Base-by-base conservation (phyloP, 176 grass and related monocot species). In the Musa beccarii region DNA sequence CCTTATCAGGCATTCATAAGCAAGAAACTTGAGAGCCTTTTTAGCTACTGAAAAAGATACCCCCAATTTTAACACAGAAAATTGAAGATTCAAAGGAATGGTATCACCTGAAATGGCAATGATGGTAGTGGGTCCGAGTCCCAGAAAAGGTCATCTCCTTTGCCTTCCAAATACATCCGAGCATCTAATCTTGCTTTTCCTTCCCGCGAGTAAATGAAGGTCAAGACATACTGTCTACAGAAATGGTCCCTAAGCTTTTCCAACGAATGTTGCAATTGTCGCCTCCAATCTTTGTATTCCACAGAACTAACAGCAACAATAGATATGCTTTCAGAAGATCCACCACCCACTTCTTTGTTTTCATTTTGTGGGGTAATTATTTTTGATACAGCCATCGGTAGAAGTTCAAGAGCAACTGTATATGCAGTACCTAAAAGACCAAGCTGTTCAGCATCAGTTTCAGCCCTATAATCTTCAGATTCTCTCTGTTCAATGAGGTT, bases 281-380 rank as follows among this genome's bases (percentile, higher is more conserved):
- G 82, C 82, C 82, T 98, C 94, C 94, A 98, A 72, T 93, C 94
- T 77, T 98, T 98, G 82, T 98, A 91, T 68, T 93, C 94, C 57
- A 89, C 69, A 13, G 78, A 75, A 54, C 21, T 85, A 80, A 89
- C 56, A 50, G 86, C 76, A 16, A 85, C 84, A 68, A 81, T 66
- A 69, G 81, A 82, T 71, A 75, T 80, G 62, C 81, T 82, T 75
- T 92, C 84, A 79, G 81, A 86, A 28, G 84, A 69, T 76, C 86
- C 84, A 85, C 80, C 68, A 26, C 53, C 81, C 29, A 78, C 66
- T 83, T 84, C 88, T 86, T 89, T 92, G 69, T 89, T 93, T 55
- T 91, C 88, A 54, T 56, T 80, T 78, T 91, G 90, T 29, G 73
- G 73, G 63, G 80, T 77, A 83, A 93, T 89, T 77, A 87, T 85